A percentile compares a stretch with the other conserved stretches of the same genome.
Evolutionary conservation across 257 asterid genomes (phyloP).

Genomic region (Striga asiatica): DNA sequence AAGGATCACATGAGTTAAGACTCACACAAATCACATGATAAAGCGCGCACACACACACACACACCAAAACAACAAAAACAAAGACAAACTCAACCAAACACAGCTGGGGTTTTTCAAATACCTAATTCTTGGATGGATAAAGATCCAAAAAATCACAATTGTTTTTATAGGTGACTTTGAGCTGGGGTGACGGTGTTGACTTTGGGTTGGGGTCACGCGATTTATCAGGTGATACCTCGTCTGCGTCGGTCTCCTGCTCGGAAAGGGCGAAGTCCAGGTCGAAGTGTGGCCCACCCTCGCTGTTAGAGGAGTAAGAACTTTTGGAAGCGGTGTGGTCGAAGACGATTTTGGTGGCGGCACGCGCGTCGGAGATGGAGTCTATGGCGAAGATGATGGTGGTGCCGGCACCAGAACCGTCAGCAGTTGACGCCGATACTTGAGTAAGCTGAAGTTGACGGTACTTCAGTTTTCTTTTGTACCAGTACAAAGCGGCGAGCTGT

Average conservation of each 20-base stretch:
- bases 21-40: slow-evolving; percentile 19
- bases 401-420: slow-evolving; percentile 13
- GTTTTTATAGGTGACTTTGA: no score
- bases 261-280: slow-evolving; percentile 39
- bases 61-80: not conserved
- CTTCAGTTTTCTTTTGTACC: no score
- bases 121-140: not conserved
- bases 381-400: slow-evolving; percentile 14
- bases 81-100: slow-evolving; percentile 28
- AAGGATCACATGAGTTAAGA: slow-evolving; percentile 17
- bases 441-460: slow-evolving; percentile 43
- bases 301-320: slow-evolving; percentile 31
- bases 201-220: no score
- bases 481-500: no score
- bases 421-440: slow-evolving; percentile 42
- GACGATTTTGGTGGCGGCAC: slow-evolving; percentile 20
- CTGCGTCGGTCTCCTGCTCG: slow-evolving; percentile 25
- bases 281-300: slow-evolving; percentile 41
- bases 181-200: no score
- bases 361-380: slow-evolving; percentile 13
- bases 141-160: not conserved
- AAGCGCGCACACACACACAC: not conserved
- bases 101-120: slow-evolving; percentile 21
- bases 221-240: slow-evolving; percentile 1
- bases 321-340: slow-evolving; percentile 16